A percentile compares a stretch with the other conserved stretches of the same genome.
Conservation (phyloP, 2,329 filamentous ascomycete genomes). For the Pseudocercospora pini-densiflorae region DNA sequence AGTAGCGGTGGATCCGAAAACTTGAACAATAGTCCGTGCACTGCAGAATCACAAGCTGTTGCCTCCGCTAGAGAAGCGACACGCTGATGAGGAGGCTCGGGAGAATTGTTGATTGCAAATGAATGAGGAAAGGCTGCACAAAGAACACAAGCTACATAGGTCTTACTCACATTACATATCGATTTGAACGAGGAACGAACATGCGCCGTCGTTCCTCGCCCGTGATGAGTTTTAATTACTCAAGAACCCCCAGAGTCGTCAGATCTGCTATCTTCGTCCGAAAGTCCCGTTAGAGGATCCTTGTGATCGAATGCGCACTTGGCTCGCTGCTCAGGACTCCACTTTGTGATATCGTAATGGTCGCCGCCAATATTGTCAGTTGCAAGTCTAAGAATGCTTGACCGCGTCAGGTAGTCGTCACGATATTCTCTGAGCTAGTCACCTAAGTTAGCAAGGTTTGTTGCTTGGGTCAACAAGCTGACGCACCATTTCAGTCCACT, state of each 20-base stretch:
- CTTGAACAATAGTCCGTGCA: background rate
- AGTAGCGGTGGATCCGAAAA: background rate
- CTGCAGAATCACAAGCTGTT: background rate
- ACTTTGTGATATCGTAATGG: background rate
- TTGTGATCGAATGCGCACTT: background rate
- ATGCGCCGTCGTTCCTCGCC: background rate
- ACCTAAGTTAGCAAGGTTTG: background rate
- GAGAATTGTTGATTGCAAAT: background rate
- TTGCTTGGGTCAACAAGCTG: background rate
- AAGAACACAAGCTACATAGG: background rate
- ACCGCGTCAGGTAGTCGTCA: background rate
- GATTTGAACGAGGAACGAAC: background rate
- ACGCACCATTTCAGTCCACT: constrained; percentile 12
- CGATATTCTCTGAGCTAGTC: background rate
- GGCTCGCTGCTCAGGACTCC: background rate
- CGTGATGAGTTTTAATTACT: background rate
- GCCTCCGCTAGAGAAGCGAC: background rate
- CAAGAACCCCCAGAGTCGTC: background rate
- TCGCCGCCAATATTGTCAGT: background rate
- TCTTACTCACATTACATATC: background rate
- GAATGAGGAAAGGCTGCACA: background rate
- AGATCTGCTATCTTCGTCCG: background rate
- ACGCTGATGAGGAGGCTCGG: background rate
- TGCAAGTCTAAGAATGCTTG: background rate
- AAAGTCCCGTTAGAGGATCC: background rate